Percentiles rank a stretch among this genome's conserved stretches.
phyloP scores from a whole-genome alignment of 148 eudicot genomes.

The Polygonum aviculare region DNA sequence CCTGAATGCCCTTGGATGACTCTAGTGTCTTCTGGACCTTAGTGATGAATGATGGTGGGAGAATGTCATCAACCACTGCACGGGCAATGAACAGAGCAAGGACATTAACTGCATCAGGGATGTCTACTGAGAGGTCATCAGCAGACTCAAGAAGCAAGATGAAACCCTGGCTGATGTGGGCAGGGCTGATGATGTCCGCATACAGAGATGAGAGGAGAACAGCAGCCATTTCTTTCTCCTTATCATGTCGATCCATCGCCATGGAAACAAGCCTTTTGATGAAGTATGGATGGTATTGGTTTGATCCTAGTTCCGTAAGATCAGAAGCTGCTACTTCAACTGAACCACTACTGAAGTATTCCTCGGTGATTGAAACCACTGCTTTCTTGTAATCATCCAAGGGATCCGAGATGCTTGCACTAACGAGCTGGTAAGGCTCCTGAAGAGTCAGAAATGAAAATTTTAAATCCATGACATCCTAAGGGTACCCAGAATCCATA shows the following conservation, averaged over 20 bases:
- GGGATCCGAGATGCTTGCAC: conserved; percentile 64
- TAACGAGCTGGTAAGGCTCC: conserved; percentile 95
- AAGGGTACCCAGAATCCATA: background rate
- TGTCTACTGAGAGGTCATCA: conserved; percentile 86
- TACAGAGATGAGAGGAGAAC: conserved; percentile 88
- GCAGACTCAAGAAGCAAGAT: conserved; percentile 80
- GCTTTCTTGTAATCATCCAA: conserved; percentile 94
- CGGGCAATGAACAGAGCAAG: conserved; percentile 86
- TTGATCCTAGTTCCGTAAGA: conserved; percentile 75
- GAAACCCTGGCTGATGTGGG: conserved; percentile 88
- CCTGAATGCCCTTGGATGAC: conserved; percentile 67
- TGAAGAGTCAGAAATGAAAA: conserved; percentile 18
- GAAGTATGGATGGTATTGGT: conserved; percentile 84
- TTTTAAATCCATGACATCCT: background rate
- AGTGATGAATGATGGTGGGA: conserved; percentile 81
- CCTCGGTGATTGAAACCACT: conserved; percentile 80
- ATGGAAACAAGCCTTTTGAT: conserved; percentile 82
- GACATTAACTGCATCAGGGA: conserved; percentile 75
- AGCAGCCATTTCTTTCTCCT: conserved; percentile 98
- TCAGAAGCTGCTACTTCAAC: conserved; percentile 79
- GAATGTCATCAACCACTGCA: conserved; percentile 93
- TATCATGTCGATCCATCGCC: conserved; percentile 96
- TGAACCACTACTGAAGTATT: conserved; percentile 71
- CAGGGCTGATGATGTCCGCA: conserved; percentile 68
- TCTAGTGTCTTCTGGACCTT: conserved; percentile 55